A percentile compares a stretch with the other conserved stretches of the same genome.
phyloP scores from a whole-genome alignment of 305 asterid genomes.

The Fraxinus sp. region DNA sequence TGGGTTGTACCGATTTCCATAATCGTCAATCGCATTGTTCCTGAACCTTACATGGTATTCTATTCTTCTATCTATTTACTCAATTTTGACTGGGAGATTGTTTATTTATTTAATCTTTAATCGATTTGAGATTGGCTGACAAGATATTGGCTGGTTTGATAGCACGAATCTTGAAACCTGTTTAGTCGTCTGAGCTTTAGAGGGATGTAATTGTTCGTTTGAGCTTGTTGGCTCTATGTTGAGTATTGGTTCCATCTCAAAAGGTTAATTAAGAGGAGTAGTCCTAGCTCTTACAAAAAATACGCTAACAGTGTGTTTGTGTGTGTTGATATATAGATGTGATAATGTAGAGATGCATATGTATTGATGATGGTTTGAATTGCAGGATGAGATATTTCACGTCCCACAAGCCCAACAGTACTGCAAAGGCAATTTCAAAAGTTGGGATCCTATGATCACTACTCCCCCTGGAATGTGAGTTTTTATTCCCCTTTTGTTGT shows the following conservation, averaged over 20 bases:
- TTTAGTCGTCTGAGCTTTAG: not conserved
- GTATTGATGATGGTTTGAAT: slow-evolving; percentile 9
- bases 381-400: slow-evolving; percentile 97
- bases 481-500: not conserved
- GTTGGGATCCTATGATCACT: slow-evolving; percentile 98
- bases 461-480: slow-evolving; percentile 98
- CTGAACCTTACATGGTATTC: slow-evolving; percentile 83
- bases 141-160: not conserved
- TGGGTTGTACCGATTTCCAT: slow-evolving; percentile 66
- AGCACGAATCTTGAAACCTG: not conserved
- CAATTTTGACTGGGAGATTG: not conserved
- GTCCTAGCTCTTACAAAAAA: not conserved
- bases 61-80: not conserved
- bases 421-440: slow-evolving; percentile 75
- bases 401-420: slow-evolving; percentile 88
- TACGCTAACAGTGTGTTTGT: not conserved
- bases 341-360: not conserved
- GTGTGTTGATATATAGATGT: not conserved
- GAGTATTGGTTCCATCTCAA: not conserved
- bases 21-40: slow-evolving; percentile 70
- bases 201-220: not conserved
- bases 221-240: not conserved
- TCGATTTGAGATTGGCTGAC: not conserved
- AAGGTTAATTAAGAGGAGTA: not conserved
- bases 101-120: not conserved